These are phyloP conservation scores for Saccharomyces mikatae DNA, from an alignment of 805 yeast species.

Conservation along the genomic window DNA sequence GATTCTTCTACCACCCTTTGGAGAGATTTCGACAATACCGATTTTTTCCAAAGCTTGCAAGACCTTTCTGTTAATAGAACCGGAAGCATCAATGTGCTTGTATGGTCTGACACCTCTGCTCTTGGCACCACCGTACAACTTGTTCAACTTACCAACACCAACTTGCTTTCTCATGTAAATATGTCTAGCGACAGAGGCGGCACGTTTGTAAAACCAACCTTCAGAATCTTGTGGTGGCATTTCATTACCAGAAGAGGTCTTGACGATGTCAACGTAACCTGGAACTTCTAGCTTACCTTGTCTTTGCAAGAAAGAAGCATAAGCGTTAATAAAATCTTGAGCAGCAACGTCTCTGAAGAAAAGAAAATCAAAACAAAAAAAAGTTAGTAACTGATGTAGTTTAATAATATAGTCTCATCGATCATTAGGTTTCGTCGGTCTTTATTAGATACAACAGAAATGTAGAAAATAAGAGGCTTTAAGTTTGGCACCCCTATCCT, in stretches of 20 bases:
- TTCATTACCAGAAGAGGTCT: conserved; percentile 97
- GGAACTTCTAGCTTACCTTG: conserved; percentile 99
- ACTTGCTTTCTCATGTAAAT: conserved; percentile 97
- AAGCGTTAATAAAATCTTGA: conserved; percentile 97
- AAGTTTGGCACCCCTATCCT: too few relatives aligned
- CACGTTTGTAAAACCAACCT: conserved; percentile 99
- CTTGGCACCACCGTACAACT: conserved; percentile 96
- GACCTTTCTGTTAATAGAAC: conserved; percentile 97
- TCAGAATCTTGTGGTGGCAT: conserved; percentile 99
- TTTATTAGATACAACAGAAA: neutral
- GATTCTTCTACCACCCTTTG: conserved; percentile 98
- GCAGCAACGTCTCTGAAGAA: conserved; percentile 95
- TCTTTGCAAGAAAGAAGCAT: conserved; percentile 98
- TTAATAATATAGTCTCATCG: neutral
- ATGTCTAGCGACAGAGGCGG: conserved; percentile 99
- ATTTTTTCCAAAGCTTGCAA: conserved; percentile 96
- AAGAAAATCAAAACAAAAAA: conserved; percentile 21
- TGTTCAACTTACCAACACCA: conserved; percentile 98
- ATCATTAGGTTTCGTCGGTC: neutral
- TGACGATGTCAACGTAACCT: conserved; percentile 98
- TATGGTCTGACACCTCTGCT: conserved; percentile 99
- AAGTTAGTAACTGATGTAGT: conserved; percentile 19
- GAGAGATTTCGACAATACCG: conserved; percentile 89
- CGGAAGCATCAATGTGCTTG: conserved; percentile 97
- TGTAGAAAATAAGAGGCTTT: too few relatives aligned